Evolutionary conservation across 805 yeast genomes (phyloP).

Genomic region (Saturnispora besseyi): DNA sequence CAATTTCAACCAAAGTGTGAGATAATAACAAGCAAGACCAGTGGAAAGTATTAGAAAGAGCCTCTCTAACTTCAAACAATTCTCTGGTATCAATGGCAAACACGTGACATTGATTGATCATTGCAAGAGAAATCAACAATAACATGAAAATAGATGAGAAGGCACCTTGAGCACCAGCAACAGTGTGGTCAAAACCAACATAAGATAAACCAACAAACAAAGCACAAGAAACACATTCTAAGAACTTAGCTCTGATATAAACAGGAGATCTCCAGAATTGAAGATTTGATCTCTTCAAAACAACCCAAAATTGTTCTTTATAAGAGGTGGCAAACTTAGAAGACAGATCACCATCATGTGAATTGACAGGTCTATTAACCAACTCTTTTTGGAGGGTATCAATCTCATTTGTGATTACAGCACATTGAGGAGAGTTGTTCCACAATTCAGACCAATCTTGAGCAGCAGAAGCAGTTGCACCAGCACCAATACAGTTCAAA

Average conservation of each 20-base stretch:
- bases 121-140: conserved; percentile 51
- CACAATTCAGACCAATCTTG: conserved; percentile 62
- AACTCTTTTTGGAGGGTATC: conserved; percentile 22
- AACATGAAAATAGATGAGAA: conserved; percentile 45
- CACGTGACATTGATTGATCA: conserved; percentile 57
- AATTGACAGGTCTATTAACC: conserved; percentile 19
- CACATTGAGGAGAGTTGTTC: conserved; percentile 33
- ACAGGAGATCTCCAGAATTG: conserved; percentile 44
- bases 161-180: conserved; percentile 49
- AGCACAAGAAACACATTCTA: conserved; percentile 35
- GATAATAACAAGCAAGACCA: conserved; percentile 53
- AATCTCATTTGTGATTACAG: conserved; percentile 25
- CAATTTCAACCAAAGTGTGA: conserved; percentile 48
- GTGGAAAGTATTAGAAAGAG: conserved; percentile 60
- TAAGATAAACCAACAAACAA: conserved; percentile 49
- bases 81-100: conserved; percentile 50
- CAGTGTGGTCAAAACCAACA: conserved; percentile 43
- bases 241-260: conserved; percentile 42
- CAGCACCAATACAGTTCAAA: conserved; percentile 70
- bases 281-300: conserved; percentile 30
- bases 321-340: conserved; percentile 39
- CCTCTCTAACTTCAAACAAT: conserved; percentile 60
- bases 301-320: conserved; percentile 29
- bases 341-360: conserved; percentile 20
- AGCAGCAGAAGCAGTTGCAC: conserved; percentile 56